Conservation (phyloP, 2,329 filamentous ascomycete species). For the Fusarium beomiforme region DNA sequence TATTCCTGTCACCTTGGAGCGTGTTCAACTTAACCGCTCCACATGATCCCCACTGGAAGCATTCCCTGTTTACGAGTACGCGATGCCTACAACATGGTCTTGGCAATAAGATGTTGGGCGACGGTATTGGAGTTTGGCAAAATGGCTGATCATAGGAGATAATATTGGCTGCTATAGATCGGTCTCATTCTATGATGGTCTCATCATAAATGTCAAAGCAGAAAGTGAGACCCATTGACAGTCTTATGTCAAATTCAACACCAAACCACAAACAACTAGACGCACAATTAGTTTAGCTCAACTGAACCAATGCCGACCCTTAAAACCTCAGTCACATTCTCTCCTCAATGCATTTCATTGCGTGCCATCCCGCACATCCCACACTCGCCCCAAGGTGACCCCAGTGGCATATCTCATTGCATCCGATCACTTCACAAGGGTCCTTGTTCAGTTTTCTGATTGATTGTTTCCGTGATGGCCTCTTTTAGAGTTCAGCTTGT, state of each 20-base stretch:
- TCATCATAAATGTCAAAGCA: neutral
- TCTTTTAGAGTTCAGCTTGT: conserved; percentile 7
- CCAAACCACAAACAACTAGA: neutral
- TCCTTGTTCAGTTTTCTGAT: neutral
- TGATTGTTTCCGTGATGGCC: neutral
- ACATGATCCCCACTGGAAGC: conserved; percentile 17
- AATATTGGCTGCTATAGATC: neutral
- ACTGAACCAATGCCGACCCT: neutral
- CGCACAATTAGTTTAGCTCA: neutral
- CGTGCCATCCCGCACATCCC: conserved; percentile 26
- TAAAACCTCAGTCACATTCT: conserved; percentile 16
- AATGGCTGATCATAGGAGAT: neutral
- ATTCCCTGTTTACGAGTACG: conserved; percentile 22
- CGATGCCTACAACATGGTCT: conserved; percentile 4
- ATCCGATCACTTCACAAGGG: conserved; percentile 27
- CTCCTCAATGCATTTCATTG: neutral
- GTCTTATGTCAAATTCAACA: neutral
- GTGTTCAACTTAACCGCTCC: conserved; percentile 9
- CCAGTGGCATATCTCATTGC: conserved; percentile 31
- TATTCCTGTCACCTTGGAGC: too few relatives aligned
- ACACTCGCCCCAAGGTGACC: conserved; percentile 12
- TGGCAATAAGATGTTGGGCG: neutral
- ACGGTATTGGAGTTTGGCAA: neutral
- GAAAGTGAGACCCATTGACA: neutral
- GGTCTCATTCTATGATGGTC: neutral